Evolutionary conservation across 352 stramenopile genomes (phyloP).

Genomic region (Phytophthora melonis): DNA sequence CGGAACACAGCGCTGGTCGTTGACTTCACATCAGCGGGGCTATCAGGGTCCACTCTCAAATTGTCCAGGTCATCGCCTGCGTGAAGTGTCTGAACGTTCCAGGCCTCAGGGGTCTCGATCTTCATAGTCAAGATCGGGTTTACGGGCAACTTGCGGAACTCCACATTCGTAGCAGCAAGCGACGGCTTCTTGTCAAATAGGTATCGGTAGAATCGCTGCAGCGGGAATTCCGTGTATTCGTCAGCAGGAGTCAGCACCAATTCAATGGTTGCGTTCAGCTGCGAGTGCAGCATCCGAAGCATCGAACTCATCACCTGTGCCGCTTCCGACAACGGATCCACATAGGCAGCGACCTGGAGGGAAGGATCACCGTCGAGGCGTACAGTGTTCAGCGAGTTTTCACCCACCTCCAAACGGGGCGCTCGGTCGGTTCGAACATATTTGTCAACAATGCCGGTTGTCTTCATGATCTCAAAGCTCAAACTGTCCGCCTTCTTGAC

Average conservation of each 20-base stretch:
- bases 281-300: conserved; percentile 77
- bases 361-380: conserved; percentile 54
- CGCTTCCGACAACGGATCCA: conserved; percentile 92
- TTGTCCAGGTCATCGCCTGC: conserved; percentile 93
- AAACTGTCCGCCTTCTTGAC: conserved; percentile 58
- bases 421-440: conserved; percentile 66
- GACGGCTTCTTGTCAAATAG: conserved; percentile 73
- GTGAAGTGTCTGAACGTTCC: conserved; percentile 90
- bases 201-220: conserved; percentile 95
- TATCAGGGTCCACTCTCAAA: conserved; percentile 81
- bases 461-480: conserved; percentile 82
- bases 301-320: conserved; percentile 91
- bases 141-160: conserved; percentile 86
- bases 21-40: conserved; percentile 52
- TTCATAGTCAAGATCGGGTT: conserved; percentile 93
- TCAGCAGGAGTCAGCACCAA: conserved; percentile 67
- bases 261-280: conserved; percentile 80
- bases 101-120: conserved; percentile 93
- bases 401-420: conserved; percentile 42
- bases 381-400: conserved; percentile 49
- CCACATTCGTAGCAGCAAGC: conserved; percentile 50
- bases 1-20: conserved; percentile 83
- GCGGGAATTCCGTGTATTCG: conserved; percentile 88
- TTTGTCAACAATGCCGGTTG: conserved; percentile 81
- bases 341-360: conserved; percentile 77